Conservation (phyloP, 139 green algal genomes). For the Ulvella scutata region DNA sequence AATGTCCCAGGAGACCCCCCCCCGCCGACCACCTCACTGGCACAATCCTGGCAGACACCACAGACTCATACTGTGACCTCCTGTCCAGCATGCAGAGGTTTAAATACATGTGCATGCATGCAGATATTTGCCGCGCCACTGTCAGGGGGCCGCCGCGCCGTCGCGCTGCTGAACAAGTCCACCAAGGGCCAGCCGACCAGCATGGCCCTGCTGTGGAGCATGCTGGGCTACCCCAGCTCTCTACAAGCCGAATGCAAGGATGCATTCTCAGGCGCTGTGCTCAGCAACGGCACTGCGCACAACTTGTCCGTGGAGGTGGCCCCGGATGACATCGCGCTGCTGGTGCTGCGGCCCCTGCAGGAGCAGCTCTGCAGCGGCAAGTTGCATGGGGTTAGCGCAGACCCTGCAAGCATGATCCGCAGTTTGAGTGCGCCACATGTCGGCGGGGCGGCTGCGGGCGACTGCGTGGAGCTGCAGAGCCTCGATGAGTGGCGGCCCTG, state of each 20-base stretch:
- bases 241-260: constrained; percentile 21
- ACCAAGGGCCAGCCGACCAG: neutral
- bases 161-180: constrained; percentile 35
- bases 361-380: neutral
- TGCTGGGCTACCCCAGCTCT: constrained; percentile 16
- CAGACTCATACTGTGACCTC: neutral
- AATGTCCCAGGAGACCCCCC: neutral
- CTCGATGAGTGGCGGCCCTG: neutral
- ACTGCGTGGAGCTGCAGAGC: neutral
- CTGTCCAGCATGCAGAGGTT: neutral
- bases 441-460: neutral
- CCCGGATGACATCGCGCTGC: neutral
- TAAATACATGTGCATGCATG: neutral
- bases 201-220: constrained; percentile 24
- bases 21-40: too few species aligned
- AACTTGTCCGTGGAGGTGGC: neutral
- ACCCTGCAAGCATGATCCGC: neutral
- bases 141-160: constrained; percentile 18
- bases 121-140: constrained; percentile 36
- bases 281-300: neutral
- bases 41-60: too few species aligned
- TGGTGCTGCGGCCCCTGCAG: neutral
- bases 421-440: neutral
- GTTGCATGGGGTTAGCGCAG: neutral
- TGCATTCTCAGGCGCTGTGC: constrained; percentile 15